Percentiles rank a stretch among this genome's conserved stretches.
Evolutionary conservation across 225 moss, liverwort and hornwort genomes (phyloP).

Genomic region (Sphagnum tenellum): DNA sequence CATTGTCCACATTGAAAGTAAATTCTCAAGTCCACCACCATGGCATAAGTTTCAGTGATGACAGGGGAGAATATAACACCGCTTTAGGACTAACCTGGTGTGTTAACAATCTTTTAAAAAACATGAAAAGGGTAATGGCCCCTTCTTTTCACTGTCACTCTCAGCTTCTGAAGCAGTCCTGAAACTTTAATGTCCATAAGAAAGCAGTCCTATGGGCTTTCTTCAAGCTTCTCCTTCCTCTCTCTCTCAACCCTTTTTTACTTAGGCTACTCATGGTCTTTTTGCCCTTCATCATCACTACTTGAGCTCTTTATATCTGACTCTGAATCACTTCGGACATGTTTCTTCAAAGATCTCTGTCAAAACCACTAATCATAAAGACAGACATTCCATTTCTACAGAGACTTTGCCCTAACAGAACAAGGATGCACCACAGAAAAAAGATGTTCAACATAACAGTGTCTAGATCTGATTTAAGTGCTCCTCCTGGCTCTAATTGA

Average conservation of each 20-base stretch:
- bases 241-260: constrained; percentile 53
- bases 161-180: constrained; percentile 65
- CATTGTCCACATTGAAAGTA: too few relatives aligned
- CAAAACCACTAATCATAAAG: not conserved
- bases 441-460: too few relatives aligned
- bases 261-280: constrained; percentile 65
- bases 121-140: constrained; percentile 79
- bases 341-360: constrained; percentile 89
- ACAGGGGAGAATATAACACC: too few relatives aligned
- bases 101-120: constrained; percentile 67
- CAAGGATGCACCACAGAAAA: not conserved
- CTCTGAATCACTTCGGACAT: constrained; percentile 66
- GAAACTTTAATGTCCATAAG: constrained; percentile 35
- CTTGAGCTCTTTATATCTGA: constrained; percentile 72
- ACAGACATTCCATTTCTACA: not conserved
- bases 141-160: constrained; percentile 56
- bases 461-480: too few relatives aligned
- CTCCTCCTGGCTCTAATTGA: too few relatives aligned
- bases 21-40: too few relatives aligned
- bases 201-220: constrained; percentile 22
- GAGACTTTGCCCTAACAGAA: not conserved
- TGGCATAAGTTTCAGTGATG: too few relatives aligned
- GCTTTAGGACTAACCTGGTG: constrained; percentile 18
- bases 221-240: constrained; percentile 69
- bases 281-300: constrained; percentile 72